Evolutionary conservation across 495 filamentous ascomycete species (phyloP).

Genomic region (Cudoniella acicularis): DNA sequence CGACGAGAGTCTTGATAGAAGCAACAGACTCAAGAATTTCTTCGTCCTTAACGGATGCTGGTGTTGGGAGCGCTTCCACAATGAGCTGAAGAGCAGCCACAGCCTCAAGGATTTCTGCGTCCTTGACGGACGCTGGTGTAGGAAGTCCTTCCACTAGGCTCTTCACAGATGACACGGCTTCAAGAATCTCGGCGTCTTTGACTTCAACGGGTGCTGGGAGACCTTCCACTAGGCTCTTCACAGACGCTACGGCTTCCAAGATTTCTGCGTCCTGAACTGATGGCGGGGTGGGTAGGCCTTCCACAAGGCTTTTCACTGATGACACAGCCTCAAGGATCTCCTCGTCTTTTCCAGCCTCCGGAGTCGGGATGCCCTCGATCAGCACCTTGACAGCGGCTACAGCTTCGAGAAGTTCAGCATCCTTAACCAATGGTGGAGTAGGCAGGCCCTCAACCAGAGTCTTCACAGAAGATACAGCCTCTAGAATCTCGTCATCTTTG

Average conservation of each 20-base stretch:
- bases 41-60: neutral
- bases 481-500: too few species aligned
- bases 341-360: neutral
- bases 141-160: constrained; percentile 3
- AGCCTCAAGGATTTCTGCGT: too few species aligned
- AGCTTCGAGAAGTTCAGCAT: neutral
- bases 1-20: neutral
- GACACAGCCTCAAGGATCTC: neutral
- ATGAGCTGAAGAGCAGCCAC: too few species aligned
- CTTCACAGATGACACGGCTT: neutral
- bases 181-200: neutral
- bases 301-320: too few species aligned
- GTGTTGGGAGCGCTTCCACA: neutral
- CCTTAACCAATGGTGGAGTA: neutral
- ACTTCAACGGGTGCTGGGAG: neutral
- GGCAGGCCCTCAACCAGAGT: neutral
- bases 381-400: too few species aligned
- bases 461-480: neutral
- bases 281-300: too few species aligned
- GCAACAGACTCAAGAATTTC: neutral
- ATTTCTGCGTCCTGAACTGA: too few species aligned
- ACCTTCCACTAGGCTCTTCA: too few species aligned
- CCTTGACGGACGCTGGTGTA: neutral
- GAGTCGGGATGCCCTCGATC: neutral
- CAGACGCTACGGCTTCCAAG: too few species aligned